phyloP scores from a whole-genome alignment of 1,284 basidiomycete genomes.

The Trametes sp. region DNA sequence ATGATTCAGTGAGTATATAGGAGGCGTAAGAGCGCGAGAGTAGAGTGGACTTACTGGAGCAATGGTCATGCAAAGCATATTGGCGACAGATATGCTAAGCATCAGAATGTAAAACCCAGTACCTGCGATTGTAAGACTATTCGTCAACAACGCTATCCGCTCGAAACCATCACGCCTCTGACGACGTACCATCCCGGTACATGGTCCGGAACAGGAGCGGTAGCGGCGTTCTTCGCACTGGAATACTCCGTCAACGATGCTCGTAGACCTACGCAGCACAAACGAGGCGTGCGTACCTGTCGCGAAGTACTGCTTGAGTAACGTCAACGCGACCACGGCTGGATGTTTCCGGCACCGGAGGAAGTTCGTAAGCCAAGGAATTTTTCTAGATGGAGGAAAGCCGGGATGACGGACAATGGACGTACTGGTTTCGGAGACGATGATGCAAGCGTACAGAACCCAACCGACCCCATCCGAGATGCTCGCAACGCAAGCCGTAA shows the following conservation, averaged over 20 bases:
- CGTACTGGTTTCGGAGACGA: constrained; percentile 12
- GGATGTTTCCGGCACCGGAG: too few species aligned
- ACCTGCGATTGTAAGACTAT: background rate
- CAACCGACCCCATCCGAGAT: constrained; percentile 12
- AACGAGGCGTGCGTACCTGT: background rate
- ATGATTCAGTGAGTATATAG: background rate
- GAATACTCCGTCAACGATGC: background rate
- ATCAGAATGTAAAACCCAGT: constrained; percentile 1
- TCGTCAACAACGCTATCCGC: background rate
- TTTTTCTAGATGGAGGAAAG: background rate
- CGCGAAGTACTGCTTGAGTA: constrained; percentile 1
- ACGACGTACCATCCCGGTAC: constrained; percentile 3
- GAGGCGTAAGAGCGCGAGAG: too few species aligned
- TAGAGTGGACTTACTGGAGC: background rate
- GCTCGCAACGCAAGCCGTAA: constrained; percentile 6
- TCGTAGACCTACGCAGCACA: background rate
- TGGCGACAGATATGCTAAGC: constrained; percentile 5
- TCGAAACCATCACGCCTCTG: background rate
- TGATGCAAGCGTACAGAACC: constrained; percentile 9
- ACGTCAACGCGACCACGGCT: constrained; percentile 7
- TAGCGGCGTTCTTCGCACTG: background rate
- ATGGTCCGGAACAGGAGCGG: constrained; percentile 1
- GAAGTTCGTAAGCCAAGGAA: background rate
- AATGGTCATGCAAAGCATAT: constrained; percentile 9
- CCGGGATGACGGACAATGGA: background rate